These are phyloP conservation scores for Zymoseptoria ardabiliae DNA, from an alignment of 2,329 filamentous ascomycete genomes.

Conservation along the genomic window DNA sequence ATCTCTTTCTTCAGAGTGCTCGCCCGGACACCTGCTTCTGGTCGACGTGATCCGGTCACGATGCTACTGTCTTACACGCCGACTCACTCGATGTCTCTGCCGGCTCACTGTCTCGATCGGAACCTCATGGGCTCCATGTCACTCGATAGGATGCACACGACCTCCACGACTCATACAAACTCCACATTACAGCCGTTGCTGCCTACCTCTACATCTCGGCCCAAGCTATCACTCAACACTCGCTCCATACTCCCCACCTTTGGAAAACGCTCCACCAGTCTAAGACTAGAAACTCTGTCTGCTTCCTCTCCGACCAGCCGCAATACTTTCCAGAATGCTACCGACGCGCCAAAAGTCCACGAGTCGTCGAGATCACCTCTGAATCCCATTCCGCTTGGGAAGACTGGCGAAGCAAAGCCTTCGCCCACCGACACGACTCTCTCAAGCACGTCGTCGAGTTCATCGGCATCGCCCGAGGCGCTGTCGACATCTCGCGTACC, in stretches of 20 bases:
- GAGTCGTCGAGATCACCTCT: constrained; percentile 1
- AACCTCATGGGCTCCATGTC: constrained; percentile 32
- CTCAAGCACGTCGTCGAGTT: constrained; percentile 27
- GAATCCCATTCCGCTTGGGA: not conserved
- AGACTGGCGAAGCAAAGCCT: not conserved
- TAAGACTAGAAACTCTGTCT: constrained; percentile 47
- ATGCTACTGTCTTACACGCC: constrained; percentile 22
- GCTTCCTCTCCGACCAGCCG: constrained; percentile 53
- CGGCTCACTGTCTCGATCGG: constrained; percentile 23
- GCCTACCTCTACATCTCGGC: constrained; percentile 35
- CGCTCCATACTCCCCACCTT: constrained; percentile 39
- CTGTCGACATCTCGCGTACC: constrained; percentile 32
- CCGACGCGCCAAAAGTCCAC: constrained; percentile 27
- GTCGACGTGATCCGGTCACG: not conserved
- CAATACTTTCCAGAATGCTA: constrained; percentile 56
- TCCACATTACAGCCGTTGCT: constrained; percentile 14
- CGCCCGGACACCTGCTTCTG: not conserved
- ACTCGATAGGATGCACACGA: constrained; percentile 35
- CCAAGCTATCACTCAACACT: constrained; percentile 57
- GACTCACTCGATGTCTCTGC: constrained; percentile 18
- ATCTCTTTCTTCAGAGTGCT: not conserved
- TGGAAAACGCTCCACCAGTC: constrained; percentile 47
- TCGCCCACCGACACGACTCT: constrained; percentile 6
- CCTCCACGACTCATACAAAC: constrained; percentile 23
- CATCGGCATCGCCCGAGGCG: constrained; percentile 33